Conservation (phyloP, 1,139 yeast genomes). For the Taphrina deformans region DNA sequence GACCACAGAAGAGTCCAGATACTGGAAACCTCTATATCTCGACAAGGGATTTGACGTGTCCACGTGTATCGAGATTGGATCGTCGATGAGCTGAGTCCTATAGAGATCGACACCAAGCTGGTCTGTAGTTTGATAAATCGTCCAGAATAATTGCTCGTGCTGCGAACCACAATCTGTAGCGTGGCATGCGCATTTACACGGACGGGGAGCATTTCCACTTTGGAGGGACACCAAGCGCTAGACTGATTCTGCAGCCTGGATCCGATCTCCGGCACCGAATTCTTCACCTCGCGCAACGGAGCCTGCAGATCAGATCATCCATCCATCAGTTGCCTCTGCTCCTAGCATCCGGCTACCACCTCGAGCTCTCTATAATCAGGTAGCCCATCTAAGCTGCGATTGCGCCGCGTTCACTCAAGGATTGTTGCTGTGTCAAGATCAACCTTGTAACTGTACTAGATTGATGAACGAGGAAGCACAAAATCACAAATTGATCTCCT, state of each 20-base stretch:
- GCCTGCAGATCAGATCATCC: background rate
- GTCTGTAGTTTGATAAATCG: background rate
- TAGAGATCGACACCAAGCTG: too few species aligned
- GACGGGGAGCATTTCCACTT: background rate
- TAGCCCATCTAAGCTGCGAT: too few species aligned
- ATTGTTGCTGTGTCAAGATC: too few species aligned
- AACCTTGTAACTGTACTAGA: background rate
- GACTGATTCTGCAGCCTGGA: too few species aligned
- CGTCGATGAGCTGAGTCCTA: too few species aligned
- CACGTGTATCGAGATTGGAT: background rate
- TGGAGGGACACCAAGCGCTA: too few species aligned
- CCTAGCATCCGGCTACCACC: too few species aligned
- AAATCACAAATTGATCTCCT: background rate
- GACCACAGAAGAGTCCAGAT: background rate
- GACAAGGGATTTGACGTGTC: background rate
- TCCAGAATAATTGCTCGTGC: background rate
- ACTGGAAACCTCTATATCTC: background rate
- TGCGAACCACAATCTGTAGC: background rate
- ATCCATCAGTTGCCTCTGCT: background rate
- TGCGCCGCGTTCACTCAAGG: too few species aligned
- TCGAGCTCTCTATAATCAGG: too few species aligned
- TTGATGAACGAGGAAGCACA: slow-evolving; percentile 7
- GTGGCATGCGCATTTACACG: background rate
- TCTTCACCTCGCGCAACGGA: background rate
- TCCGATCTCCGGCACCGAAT: background rate